Evolutionary conservation across 306 rosid species (phyloP).

Genomic region (Quercus dentata): DNA sequence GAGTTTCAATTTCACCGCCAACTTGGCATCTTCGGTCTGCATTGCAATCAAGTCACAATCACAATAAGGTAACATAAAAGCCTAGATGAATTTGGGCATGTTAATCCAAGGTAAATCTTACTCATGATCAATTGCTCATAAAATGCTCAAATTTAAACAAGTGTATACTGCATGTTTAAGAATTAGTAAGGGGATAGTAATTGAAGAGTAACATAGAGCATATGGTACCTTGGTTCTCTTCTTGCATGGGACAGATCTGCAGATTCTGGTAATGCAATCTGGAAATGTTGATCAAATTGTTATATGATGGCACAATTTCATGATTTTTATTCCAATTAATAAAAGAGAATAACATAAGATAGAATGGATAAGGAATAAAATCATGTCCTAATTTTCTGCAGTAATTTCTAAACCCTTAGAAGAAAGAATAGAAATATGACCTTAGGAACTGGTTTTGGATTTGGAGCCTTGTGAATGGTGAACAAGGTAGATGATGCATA

Average conservation of each 20-base stretch:
- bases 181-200: not conserved
- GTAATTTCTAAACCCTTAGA: not conserved
- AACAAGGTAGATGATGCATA: not conserved
- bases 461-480: not conserved
- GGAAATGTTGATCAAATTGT: constrained; percentile 14
- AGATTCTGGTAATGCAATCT: not conserved
- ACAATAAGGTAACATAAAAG: not conserved
- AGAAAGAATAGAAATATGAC: constrained; percentile 1
- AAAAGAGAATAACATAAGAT: no score
- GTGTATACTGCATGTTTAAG: not conserved
- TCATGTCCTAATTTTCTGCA: not conserved
- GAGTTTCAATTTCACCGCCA: constrained; percentile 1
- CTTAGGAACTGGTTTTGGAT: constrained; percentile 9
- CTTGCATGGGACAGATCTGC: not conserved
- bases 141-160: not conserved
- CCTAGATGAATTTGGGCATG: not conserved
- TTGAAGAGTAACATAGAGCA: not conserved
- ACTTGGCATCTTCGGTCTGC: constrained; percentile 23
- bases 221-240: constrained; percentile 25
- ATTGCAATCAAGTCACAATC: not conserved
- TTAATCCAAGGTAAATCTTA: not conserved
- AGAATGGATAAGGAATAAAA: not conserved
- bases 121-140: not conserved
- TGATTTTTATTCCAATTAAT: not conserved
- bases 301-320: not conserved